Percentiles rank a stretch among this genome's conserved stretches.
Evolutionary conservation across 78 protist genomes (phyloP).

Genomic region (Dictyostelium discoideum): DNA sequence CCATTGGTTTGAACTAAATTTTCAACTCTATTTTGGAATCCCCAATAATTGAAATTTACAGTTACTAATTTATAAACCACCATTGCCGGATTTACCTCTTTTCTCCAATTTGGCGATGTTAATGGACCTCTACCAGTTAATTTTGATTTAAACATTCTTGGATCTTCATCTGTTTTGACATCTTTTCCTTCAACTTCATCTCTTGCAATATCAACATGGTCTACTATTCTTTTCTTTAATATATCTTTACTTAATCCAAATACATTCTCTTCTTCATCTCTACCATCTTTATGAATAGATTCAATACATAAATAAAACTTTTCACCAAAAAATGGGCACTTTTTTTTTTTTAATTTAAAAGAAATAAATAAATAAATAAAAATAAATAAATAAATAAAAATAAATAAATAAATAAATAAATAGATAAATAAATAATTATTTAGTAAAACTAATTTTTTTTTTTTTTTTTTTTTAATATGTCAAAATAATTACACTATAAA

Average conservation of each 20-base stretch:
- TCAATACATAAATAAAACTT: constrained; percentile 72
- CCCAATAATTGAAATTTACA: constrained; percentile 87
- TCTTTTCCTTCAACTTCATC: constrained; percentile 60
- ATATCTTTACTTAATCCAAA: constrained; percentile 9
- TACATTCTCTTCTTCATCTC: constrained; percentile 67
- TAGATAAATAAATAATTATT: not conserved
- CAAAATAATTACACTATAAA: constrained; percentile 5
- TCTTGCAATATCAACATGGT: constrained; percentile 83
- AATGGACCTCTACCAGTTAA: constrained; percentile 90
- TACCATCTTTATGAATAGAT: constrained; percentile 76
- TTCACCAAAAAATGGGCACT: constrained; percentile 84
- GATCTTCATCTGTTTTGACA: constrained; percentile 87
- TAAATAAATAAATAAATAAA: not conserved
- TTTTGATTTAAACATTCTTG: constrained; percentile 56
- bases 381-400: no score
- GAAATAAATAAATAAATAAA: not conserved
- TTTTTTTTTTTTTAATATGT: not conserved
- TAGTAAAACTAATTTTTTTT: not conserved
- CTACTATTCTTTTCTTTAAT: constrained; percentile 66
- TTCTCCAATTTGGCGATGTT: constrained; percentile 51
- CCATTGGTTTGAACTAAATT: constrained; percentile 60
- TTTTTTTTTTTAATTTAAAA: not conserved
- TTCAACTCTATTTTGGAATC: constrained; percentile 89
- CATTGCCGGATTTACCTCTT: constrained; percentile 65
- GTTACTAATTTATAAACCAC: constrained; percentile 84